phyloP scores from a whole-genome alignment of 352 stramenopile genomes.

The Phytophthora fragariaefolia region DNA sequence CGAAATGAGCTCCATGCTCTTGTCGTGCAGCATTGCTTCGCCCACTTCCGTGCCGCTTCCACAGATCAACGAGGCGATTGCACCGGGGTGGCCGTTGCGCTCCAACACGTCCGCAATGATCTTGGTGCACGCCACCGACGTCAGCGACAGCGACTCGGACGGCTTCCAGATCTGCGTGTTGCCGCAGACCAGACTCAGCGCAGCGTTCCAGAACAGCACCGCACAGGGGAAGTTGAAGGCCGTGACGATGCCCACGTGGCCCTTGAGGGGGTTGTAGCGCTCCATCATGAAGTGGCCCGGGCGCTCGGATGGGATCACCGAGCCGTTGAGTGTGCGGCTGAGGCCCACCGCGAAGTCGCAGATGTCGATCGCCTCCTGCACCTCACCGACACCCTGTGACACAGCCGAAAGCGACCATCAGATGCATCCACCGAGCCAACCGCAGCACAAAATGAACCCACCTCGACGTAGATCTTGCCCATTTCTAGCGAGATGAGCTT shows the following conservation, averaged over 20 bases:
- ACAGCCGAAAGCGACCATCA: conserved; percentile 12
- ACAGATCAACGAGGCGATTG: conserved; percentile 88
- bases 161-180: conserved; percentile 95
- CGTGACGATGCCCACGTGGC: conserved; percentile 93
- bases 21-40: conserved; percentile 87
- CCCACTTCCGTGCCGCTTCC: conserved; percentile 83
- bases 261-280: conserved; percentile 93
- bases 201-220: conserved; percentile 92
- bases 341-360: conserved; percentile 94
- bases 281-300: conserved; percentile 95
- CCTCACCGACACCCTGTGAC: conserved; percentile 88
- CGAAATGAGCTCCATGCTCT: conserved; percentile 89
- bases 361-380: conserved; percentile 95
- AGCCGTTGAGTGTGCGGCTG: conserved; percentile 88
- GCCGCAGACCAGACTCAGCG: conserved; percentile 89
- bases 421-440: not conserved
- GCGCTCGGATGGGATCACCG: conserved; percentile 91
- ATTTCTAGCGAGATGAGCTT: conserved; percentile 93
- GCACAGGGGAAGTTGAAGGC: conserved; percentile 95
- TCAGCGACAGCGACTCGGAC: conserved; percentile 89
- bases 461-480: conserved; percentile 94
- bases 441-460: conserved; percentile 13
- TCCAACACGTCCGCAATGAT: conserved; percentile 91
- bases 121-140: conserved; percentile 92
- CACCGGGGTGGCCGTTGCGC: conserved; percentile 82